Base-by-base conservation (phyloP, 148 eudicot species). In the Diospyros kaki region DNA sequence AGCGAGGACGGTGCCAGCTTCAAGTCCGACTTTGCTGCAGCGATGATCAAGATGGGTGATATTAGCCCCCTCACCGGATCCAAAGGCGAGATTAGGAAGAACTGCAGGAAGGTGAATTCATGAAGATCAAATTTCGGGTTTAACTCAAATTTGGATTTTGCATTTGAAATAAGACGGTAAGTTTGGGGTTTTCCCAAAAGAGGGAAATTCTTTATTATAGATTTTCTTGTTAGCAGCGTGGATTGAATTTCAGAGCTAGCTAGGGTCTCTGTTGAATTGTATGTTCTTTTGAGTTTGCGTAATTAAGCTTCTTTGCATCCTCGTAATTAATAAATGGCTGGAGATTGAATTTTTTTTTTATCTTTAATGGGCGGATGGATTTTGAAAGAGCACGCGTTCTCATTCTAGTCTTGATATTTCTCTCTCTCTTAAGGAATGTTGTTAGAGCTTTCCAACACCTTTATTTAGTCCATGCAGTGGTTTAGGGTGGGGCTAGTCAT, bases 91-190 rank as follows among this genome's bases (percentile, higher is more conserved):
- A 73, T 73, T 4, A 62, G 76, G 59, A 73, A 73, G 68, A 63
- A 73, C 2, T 85, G 87, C 78, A 63, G 85, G 65, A 80, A 75
- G 72, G 14, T 56, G 11, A 85, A 85, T 76, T 79, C 64, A 54
- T 78, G 68, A 39, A 66, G 76, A 70, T 2, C 8, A 4, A 8
- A 48, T 48, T 48, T 28, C 28, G 28, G 28, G 28, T 28, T 28
- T 28, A 28, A 28, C 28, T 28, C 28, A 28, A 28, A 28, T 28
- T 28, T 28, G 28, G 28, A 28, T 15, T 4, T 44, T 71, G 50
- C 6, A 18, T 45, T 71, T 6, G 15, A 43, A 42, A n/a, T 58
- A 58, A 59, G 5, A 50, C 9, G 10, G 59, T 60, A 54, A 28
- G 45, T 42, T 44, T 3, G 18, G 53, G 12, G 14, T 45, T 45